A percentile compares a stretch with the other conserved stretches of the same genome.
Conservation (phyloP, 2,329 filamentous ascomycete genomes). For the Penicillium occitanis region DNA sequence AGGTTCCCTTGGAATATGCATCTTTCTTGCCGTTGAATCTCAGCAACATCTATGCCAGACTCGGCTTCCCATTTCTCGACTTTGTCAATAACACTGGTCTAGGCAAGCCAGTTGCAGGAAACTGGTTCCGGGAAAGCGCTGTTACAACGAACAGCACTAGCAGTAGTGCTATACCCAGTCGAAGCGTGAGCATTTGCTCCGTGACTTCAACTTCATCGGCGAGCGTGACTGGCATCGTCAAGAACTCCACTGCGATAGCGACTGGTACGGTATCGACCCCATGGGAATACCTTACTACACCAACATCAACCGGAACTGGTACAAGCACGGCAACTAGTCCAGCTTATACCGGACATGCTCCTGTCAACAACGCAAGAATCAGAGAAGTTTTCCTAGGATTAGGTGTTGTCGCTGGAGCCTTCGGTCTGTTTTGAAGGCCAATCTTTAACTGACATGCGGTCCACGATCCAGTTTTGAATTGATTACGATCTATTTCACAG, state of each 20-base stretch:
- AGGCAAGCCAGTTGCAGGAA: constrained; percentile 11
- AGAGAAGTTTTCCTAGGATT: constrained; percentile 3
- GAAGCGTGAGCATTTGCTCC: constrained; percentile 3
- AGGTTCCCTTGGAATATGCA: constrained; percentile 5
- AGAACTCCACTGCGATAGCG: background rate
- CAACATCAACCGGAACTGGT: background rate
- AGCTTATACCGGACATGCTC: background rate
- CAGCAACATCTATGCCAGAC: background rate
- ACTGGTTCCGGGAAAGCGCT: constrained; percentile 13
- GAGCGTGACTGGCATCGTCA: background rate
- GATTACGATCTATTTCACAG: background rate
- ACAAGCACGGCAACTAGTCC: background rate
- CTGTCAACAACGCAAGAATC: background rate
- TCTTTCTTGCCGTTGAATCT: constrained; percentile 12
- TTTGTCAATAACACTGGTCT: constrained; percentile 13
- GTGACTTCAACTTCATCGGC: background rate
- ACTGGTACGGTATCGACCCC: background rate
- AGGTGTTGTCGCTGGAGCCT: background rate
- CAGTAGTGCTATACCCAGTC: background rate
- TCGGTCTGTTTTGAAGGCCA: background rate
- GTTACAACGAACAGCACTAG: background rate
- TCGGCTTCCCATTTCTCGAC: constrained; percentile 12
- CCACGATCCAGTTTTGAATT: background rate
- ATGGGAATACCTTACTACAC: background rate
- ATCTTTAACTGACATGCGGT: background rate